These are phyloP conservation scores for Tulasnella sp. DNA, from an alignment of 768 basidiomycete species.

Conservation along the genomic window DNA sequence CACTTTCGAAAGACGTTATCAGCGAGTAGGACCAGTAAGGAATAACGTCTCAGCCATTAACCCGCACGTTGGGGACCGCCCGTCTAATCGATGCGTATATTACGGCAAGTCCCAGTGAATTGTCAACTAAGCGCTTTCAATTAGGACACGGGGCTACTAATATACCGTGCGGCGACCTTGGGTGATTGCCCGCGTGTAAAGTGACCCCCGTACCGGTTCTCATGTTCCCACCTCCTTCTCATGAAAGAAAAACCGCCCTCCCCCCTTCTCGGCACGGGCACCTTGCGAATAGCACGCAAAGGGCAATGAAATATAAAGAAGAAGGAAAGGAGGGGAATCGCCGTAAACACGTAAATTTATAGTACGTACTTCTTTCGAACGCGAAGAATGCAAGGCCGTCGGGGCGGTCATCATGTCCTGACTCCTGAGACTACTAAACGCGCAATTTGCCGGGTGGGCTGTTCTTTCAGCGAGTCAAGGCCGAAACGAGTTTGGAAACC, in stretches of 20 bases:
- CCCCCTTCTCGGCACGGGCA: background rate
- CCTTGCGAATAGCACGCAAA: background rate
- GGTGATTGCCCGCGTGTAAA: background rate
- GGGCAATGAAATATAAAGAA: background rate
- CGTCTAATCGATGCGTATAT: background rate
- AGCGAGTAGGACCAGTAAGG: background rate
- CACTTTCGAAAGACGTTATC: background rate
- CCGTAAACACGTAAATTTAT: background rate
- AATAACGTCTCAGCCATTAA: background rate
- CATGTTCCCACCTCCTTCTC: background rate
- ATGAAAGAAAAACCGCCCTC: background rate
- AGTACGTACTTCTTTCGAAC: background rate
- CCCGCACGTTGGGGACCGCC: background rate
- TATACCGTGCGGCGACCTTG: background rate
- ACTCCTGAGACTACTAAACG: background rate
- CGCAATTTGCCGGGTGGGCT: background rate
- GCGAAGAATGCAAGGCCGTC: background rate
- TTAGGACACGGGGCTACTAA: background rate
- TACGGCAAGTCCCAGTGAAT: background rate
- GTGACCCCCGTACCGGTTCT: background rate
- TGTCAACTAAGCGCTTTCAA: background rate
- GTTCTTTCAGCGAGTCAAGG: background rate
- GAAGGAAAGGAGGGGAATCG: background rate
- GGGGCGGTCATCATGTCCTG: background rate
- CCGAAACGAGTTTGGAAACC: no score